Evolutionary conservation across 768 basidiomycete genomes (phyloP), one percentile per base, ranked within the genome.

Genomic region (Mycena vulgaris): DNA sequence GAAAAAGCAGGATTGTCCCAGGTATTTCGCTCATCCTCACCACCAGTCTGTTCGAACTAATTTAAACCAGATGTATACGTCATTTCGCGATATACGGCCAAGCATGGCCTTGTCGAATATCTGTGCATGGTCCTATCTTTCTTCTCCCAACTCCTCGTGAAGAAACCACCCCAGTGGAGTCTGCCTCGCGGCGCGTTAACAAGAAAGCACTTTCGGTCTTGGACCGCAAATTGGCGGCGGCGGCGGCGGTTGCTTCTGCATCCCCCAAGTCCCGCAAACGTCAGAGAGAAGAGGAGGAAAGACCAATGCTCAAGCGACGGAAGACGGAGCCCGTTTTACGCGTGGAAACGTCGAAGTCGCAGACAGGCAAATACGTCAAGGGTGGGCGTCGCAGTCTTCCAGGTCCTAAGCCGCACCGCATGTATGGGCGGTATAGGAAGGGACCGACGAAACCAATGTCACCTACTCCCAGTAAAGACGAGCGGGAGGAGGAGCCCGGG

Each of bases 31-130:
- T 19, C n/a, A n/a, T 69, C 57, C 72, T 67, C 70, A 61, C 25
- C 66, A 39, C 58, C 73, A 57, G 48, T 21, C 25, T 56, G 47
- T 61, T 23, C 53, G 53, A 72, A 72, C 49, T 53, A 21, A 75
- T 19, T 28, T 25, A 59, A 56, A 49, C n/a, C 28, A 59, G 93
- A 67, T 95, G 94, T 78, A 85, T 95, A 80, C 91, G 94, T 23
- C 94, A 95, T 78, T 88, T 85, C 74, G 93, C 92, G 14, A 95
- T 95, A 66, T 95, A 95, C 79, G 86, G 85, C 2, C 83, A 86
- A 62, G 79, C 87, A 3, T 95, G 94, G 94, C 94, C 94, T 25
- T 83, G 84, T 56, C 91, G 94, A 62, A 75, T 89, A 19, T 82
- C 87, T 42, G 81, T 84, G 39, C 86, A 87, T 55, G 87, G 89